Base-by-base conservation (phyloP, 805 yeast species). In the Saturnispora zaruensis region DNA sequence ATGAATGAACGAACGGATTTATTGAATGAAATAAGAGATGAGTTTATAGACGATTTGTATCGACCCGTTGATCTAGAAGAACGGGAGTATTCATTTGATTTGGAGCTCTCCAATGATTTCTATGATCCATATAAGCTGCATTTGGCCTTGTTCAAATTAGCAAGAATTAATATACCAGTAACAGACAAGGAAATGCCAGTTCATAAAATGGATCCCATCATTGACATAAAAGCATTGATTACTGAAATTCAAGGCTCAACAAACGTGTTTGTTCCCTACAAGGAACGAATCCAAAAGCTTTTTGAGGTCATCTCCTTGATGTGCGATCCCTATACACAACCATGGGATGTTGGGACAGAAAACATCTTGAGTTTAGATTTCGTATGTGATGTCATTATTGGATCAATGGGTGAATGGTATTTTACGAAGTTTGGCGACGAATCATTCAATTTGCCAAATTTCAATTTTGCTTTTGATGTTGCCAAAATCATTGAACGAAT, bases 301-400 rank as follows among this genome's bases (percentile, higher is more conserved):
- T 65, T 65, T 45, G 46, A 57, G 5, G 55, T 66, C 0, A 47
- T 76, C 3, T 62, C 74, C 2, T 59, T 69, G 0, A 55, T 78
- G 44, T 69, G 71, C 6, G 90, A 84, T 60, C 87, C 89, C 2
- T 69, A 74, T 56, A 81, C 89, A 1, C 87, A 82, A 56, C 89
- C 93, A 0, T 73, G 75, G 25, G 85, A 82, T 38, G 73, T 72
- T 23, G 84, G 81, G 26, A 60, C 64, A 1, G 63, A 66, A 11
- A 66, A 70, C 48, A 66, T 80, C 1, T 66, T 81, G 16, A 81
- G 87, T 8, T 61, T 82, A 6, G 81, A 79, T 53, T 60, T 73
- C n/a, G 58, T 81, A 11, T 73, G 82, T 18, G 77, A 77, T 52
- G 55, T 79, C 44, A 65, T 78, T 23, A 62, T 80, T 7, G 77